Conservation (phyloP, 164 flowering plant species). For the Malania oleifera region DNA sequence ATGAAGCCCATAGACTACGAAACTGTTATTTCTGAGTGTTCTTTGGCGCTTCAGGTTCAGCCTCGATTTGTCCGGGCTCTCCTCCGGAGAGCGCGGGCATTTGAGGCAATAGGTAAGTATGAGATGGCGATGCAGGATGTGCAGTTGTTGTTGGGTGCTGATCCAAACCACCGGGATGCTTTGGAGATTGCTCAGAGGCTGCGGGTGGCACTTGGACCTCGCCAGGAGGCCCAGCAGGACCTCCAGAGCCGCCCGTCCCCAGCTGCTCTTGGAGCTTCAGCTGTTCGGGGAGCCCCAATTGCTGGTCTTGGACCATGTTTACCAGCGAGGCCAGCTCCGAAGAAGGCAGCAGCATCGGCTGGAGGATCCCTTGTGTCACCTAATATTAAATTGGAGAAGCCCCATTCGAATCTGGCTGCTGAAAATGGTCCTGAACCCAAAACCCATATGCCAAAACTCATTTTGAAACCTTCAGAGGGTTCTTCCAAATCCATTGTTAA, state of each 20-base stretch:
- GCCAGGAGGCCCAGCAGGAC: slow-evolving; percentile 80
- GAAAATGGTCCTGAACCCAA: slow-evolving; percentile 57
- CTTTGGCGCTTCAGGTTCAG: slow-evolving; percentile 78
- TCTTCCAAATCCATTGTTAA: slow-evolving; percentile 30
- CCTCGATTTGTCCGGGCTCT: slow-evolving; percentile 78
- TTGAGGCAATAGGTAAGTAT: slow-evolving; percentile 74
- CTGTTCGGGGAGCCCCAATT: slow-evolving; percentile 89
- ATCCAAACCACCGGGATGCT: slow-evolving; percentile 75
- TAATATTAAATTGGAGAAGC: slow-evolving; percentile 47
- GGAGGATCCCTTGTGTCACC: slow-evolving; percentile 24
- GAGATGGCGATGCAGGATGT: slow-evolving; percentile 94
- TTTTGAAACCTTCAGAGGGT: slow-evolving; percentile 49
- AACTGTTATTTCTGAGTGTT: slow-evolving; percentile 77
- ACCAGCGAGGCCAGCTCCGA: slow-evolving; percentile 74
- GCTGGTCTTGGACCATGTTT: slow-evolving; percentile 85
- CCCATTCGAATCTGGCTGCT: slow-evolving; percentile 15
- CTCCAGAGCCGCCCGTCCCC: slow-evolving; percentile 94
- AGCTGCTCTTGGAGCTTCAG: slow-evolving; percentile 97
- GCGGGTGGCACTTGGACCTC: slow-evolving; percentile 59
- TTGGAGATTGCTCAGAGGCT: slow-evolving; percentile 69
- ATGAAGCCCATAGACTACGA: slow-evolving; percentile 91
- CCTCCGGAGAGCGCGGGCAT: slow-evolving; percentile 81
- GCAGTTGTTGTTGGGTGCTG: slow-evolving; percentile 49
- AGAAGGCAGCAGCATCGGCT: slow-evolving; percentile 37
- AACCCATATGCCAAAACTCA: slow-evolving; percentile 43